Conservation (phyloP, 2,329 filamentous ascomycete species). For the Fusarium veterinarium region DNA sequence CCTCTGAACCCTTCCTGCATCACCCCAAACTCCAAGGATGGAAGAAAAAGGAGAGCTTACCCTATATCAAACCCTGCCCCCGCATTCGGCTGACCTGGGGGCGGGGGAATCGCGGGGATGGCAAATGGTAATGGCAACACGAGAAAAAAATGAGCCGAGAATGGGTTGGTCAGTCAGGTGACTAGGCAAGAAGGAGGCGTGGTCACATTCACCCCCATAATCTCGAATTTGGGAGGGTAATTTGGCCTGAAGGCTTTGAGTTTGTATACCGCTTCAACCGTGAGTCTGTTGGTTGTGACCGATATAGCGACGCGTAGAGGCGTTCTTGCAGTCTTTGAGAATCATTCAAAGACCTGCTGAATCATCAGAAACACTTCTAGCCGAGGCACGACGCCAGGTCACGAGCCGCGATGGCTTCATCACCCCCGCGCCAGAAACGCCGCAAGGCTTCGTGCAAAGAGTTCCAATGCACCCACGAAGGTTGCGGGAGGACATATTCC, state of each 20-base stretch:
- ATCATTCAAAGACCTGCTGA: not conserved
- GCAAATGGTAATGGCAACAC: not conserved
- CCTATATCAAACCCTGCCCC: constrained; percentile 15
- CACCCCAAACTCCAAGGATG: not conserved
- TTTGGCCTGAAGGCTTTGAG: not conserved
- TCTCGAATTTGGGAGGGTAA: constrained; percentile 28
- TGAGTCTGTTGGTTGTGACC: not conserved
- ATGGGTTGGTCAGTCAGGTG: constrained; percentile 34
- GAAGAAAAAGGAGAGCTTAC: not conserved
- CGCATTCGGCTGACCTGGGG: constrained; percentile 24
- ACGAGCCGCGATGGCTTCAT: constrained; percentile 43
- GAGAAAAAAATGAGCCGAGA: constrained; percentile 28
- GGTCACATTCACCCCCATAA: constrained; percentile 35
- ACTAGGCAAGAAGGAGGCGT: constrained; percentile 21
- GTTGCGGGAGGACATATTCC: constrained; percentile 45
- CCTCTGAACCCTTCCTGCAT: not conserved
- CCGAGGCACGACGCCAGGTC: constrained; percentile 18
- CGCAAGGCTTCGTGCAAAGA: constrained; percentile 47
- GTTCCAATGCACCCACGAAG: constrained; percentile 47
- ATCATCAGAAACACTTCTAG: constrained; percentile 6
- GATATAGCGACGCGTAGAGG: constrained; percentile 1
- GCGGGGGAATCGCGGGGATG: constrained; percentile 38
- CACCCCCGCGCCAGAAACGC: constrained; percentile 47
- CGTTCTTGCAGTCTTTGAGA: not conserved
- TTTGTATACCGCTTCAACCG: constrained; percentile 11